Evolutionary conservation across 1,284 basidiomycete genomes (phyloP).

Genomic region (Microbotryomycetes sp.): DNA sequence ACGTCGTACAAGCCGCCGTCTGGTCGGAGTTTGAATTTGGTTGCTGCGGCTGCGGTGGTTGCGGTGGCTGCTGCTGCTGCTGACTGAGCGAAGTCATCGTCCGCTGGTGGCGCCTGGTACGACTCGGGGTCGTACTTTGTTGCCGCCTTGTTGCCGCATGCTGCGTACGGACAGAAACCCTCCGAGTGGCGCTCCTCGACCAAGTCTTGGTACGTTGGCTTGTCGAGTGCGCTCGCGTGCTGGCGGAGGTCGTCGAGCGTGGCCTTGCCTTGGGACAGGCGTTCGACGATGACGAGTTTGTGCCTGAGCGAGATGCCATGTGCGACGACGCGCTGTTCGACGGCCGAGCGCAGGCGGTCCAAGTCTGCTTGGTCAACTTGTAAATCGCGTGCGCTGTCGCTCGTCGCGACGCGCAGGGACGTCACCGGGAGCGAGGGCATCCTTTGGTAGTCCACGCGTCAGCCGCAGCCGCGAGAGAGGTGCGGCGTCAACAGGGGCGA

Average conservation of each 20-base stretch:
- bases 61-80: background rate
- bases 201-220: constrained; percentile 7
- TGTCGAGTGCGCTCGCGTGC: background rate
- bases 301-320: background rate
- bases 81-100: background rate
- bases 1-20: background rate
- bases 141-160: constrained; percentile 1
- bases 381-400: background rate
- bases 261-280: background rate
- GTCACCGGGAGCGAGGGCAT: background rate
- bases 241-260: background rate
- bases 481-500: too few species aligned
- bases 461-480: too few species aligned
- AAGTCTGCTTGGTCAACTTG: background rate
- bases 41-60: background rate
- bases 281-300: background rate
- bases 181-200: constrained; percentile 17
- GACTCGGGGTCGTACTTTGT: constrained; percentile 2
- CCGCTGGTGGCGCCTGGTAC: background rate
- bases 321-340: background rate
- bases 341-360: background rate
- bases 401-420: background rate
- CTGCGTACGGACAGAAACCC: constrained; percentile 12
- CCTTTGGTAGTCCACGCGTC: too few species aligned
- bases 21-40: background rate